A percentile compares a stretch with the other conserved stretches of the same genome.
phyloP scores from a whole-genome alignment of 1,139 yeast genomes.

The Taphrina confusa region DNA sequence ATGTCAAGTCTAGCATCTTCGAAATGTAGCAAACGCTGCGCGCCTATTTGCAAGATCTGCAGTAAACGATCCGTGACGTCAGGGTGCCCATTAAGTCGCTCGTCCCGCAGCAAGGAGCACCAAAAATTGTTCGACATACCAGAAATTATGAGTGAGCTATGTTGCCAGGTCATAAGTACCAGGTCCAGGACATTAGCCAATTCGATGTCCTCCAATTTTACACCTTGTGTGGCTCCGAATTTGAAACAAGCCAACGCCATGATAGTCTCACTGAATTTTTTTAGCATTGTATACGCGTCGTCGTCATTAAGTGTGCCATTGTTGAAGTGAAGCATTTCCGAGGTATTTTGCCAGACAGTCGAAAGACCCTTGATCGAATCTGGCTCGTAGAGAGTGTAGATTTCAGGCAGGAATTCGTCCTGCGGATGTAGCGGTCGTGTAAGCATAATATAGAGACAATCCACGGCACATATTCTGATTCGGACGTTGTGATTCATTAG shows the following conservation, averaged over 20 bases:
- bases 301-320: slow-evolving; percentile 49
- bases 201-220: slow-evolving; percentile 44
- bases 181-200: slow-evolving; percentile 59
- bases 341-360: slow-evolving; percentile 63
- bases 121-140: slow-evolving; percentile 91
- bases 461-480: slow-evolving; percentile 81
- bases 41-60: slow-evolving; percentile 70
- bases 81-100: slow-evolving; percentile 44
- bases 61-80: slow-evolving; percentile 53
- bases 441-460: slow-evolving; percentile 83
- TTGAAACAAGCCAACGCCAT: slow-evolving; percentile 83
- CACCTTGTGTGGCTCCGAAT: slow-evolving; percentile 44
- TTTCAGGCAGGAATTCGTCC: slow-evolving; percentile 74
- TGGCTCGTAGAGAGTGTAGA: slow-evolving; percentile 73
- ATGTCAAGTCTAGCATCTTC: slow-evolving; percentile 62
- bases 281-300: slow-evolving; percentile 70
- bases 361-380: slow-evolving; percentile 70
- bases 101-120: slow-evolving; percentile 57
- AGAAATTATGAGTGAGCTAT: slow-evolving; percentile 83
- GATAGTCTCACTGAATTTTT: slow-evolving; percentile 90
- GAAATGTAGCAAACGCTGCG: slow-evolving; percentile 76
- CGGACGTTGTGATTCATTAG: slow-evolving; percentile 62
- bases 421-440: slow-evolving; percentile 72
- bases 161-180: slow-evolving; percentile 76
- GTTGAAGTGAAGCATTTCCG: slow-evolving; percentile 57